These are phyloP conservation scores for Scutellaria barbata DNA, from an alignment of 257 asterid genomes.

Conservation along the genomic window DNA sequence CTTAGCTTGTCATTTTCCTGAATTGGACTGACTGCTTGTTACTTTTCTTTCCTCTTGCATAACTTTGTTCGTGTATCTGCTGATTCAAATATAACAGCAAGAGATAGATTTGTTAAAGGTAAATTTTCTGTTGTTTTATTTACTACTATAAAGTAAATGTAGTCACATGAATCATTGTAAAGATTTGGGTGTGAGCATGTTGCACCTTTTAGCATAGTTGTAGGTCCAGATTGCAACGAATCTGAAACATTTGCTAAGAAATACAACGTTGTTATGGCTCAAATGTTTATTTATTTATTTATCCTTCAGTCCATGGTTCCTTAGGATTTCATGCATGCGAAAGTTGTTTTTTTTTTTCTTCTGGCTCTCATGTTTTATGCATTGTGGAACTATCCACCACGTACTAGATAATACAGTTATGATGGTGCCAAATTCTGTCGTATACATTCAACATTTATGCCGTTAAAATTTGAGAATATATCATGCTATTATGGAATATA, in stretches of 20 bases:
- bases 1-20: slow-evolving; percentile 27
- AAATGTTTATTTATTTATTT: slow-evolving; percentile 23
- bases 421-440: slow-evolving; percentile 13
- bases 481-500: slow-evolving; percentile 17
- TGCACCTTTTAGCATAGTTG: not conserved
- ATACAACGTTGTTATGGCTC: slow-evolving; percentile 6
- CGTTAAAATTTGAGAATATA: not conserved
- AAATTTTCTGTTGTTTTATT: slow-evolving; percentile 30
- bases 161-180: not conserved
- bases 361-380: slow-evolving; percentile 15
- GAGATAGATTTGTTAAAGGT: slow-evolving; percentile 99
- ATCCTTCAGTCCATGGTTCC: slow-evolving; percentile 8
- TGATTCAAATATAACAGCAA: slow-evolving; percentile 65
- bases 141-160: slow-evolving; percentile 15
- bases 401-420: not conserved
- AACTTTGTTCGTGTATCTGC: slow-evolving; percentile 13
- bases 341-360: slow-evolving; percentile 8
- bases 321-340: slow-evolving; percentile 21
- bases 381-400: slow-evolving; percentile 16
- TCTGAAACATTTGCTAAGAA: not conserved
- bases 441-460: slow-evolving; percentile 20
- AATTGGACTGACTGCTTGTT: slow-evolving; percentile 32
- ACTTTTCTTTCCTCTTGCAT: slow-evolving; percentile 27
- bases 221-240: slow-evolving; percentile 10
- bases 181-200: slow-evolving; percentile 1